Conservation (phyloP, 1,284 basidiomycete species). For the Psilocybe mexicana region DNA sequence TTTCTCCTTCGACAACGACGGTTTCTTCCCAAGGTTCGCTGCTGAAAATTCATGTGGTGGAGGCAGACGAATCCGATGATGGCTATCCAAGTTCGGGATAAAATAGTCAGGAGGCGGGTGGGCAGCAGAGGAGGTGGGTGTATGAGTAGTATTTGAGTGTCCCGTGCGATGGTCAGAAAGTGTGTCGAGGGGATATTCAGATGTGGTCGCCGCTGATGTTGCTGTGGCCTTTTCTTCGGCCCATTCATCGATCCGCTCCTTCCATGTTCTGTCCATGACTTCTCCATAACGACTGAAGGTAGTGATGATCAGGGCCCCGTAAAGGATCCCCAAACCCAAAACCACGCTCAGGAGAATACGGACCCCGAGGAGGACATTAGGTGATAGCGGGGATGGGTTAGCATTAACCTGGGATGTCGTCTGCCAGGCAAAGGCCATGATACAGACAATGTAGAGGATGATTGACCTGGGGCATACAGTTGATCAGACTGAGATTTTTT, state of each 20-base stretch:
- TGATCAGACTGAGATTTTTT: background rate
- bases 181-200: background rate
- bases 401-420: slow-evolving; percentile 39
- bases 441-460: slow-evolving; percentile 61
- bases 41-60: background rate
- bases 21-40: background rate
- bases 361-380: background rate
- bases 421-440: slow-evolving; percentile 70
- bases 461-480: slow-evolving; percentile 48
- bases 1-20: background rate
- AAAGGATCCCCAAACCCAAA: slow-evolving; percentile 49
- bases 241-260: slow-evolving; percentile 3
- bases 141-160: background rate
- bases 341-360: slow-evolving; percentile 42
- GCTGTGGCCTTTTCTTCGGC: slow-evolving; percentile 1
- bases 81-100: no score
- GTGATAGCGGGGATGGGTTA: background rate
- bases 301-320: slow-evolving; percentile 26
- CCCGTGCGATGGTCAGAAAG: background rate
- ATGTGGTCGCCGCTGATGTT: background rate
- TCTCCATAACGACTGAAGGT: slow-evolving; percentile 7
- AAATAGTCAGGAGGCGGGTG: no score
- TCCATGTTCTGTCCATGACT: slow-evolving; percentile 4
- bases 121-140: no score
- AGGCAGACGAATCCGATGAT: no score